Evolutionary conservation across 805 yeast genomes (phyloP).

Genomic region (Komagataella pseudopastoris): DNA sequence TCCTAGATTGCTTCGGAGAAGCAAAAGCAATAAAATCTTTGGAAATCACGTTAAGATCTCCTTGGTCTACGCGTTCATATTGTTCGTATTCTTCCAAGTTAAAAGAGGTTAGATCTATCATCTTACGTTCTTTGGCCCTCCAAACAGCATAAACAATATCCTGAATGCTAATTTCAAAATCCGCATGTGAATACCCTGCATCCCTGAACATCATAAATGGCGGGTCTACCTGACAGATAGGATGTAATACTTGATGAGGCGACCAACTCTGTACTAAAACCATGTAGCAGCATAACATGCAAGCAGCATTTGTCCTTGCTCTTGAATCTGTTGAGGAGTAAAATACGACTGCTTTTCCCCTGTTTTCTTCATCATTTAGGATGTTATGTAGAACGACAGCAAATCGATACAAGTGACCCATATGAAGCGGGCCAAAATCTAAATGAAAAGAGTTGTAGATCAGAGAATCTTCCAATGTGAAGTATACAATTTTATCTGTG

Average conservation of each 20-base stretch:
- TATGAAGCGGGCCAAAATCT: slow-evolving; percentile 93
- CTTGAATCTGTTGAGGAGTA: slow-evolving; percentile 75
- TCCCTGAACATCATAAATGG: slow-evolving; percentile 94
- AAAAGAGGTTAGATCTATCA: slow-evolving; percentile 76
- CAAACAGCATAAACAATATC: slow-evolving; percentile 94
- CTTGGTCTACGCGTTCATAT: slow-evolving; percentile 92
- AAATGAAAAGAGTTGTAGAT: slow-evolving; percentile 92
- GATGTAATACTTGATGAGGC: slow-evolving; percentile 94
- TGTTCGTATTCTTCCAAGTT: slow-evolving; percentile 89
- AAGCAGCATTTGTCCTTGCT: slow-evolving; percentile 87
- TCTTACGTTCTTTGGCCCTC: slow-evolving; percentile 90
- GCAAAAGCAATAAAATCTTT: slow-evolving; percentile 97
- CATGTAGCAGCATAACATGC: slow-evolving; percentile 90
- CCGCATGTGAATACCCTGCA: slow-evolving; percentile 95
- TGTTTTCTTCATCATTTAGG: slow-evolving; percentile 71
- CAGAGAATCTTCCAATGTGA: slow-evolving; percentile 84
- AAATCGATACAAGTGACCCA: slow-evolving; percentile 86
- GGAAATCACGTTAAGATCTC: slow-evolving; percentile 85
- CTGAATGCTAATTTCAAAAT: slow-evolving; percentile 85
- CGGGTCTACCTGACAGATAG: slow-evolving; percentile 81
- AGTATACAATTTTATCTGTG: slow-evolving; percentile 63
- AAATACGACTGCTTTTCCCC: slow-evolving; percentile 80
- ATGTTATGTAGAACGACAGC: slow-evolving; percentile 91
- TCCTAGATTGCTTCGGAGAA: slow-evolving; percentile 67
- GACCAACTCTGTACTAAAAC: slow-evolving; percentile 93